phyloP scores from a whole-genome alignment of 352 stramenopile genomes.

The Aphanomyces cochlioides region DNA sequence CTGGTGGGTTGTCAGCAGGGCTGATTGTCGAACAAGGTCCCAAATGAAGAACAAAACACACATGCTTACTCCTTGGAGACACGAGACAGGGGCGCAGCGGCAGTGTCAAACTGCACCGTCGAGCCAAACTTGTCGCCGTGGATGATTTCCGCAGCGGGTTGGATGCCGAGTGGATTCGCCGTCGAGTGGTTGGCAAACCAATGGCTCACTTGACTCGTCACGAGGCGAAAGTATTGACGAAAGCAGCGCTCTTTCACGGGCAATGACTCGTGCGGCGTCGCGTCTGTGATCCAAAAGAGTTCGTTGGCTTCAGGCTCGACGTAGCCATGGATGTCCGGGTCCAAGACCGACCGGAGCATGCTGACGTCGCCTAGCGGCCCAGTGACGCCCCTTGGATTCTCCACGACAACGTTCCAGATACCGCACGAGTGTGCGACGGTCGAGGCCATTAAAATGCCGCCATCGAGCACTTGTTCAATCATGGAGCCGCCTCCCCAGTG shows the following conservation, averaged over 20 bases:
- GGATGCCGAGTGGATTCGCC: slow-evolving; percentile 28
- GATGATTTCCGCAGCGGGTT: slow-evolving; percentile 30
- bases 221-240: slow-evolving; percentile 33
- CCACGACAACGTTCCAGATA: not conserved
- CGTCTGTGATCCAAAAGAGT: slow-evolving; percentile 33
- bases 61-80: no score
- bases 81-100: no score
- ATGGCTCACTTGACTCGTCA: slow-evolving; percentile 29
- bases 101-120: no score
- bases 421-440: slow-evolving; percentile 30
- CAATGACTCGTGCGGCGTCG: slow-evolving; percentile 32
- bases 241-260: slow-evolving; percentile 5
- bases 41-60: no score
- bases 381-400: not conserved
- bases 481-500: slow-evolving; percentile 23
- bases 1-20: no score
- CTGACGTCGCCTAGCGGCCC: slow-evolving; percentile 31
- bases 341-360: slow-evolving; percentile 14
- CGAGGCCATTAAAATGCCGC: slow-evolving; percentile 34
- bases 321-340: slow-evolving; percentile 7
- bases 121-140: slow-evolving; percentile 29
- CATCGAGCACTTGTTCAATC: slow-evolving; percentile 19
- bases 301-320: slow-evolving; percentile 31
- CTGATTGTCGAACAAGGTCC: no score
- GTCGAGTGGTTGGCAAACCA: slow-evolving; percentile 35